phyloP scores from a whole-genome alignment of 108 stramenopile species.

The Cyclotella cryptica region DNA sequence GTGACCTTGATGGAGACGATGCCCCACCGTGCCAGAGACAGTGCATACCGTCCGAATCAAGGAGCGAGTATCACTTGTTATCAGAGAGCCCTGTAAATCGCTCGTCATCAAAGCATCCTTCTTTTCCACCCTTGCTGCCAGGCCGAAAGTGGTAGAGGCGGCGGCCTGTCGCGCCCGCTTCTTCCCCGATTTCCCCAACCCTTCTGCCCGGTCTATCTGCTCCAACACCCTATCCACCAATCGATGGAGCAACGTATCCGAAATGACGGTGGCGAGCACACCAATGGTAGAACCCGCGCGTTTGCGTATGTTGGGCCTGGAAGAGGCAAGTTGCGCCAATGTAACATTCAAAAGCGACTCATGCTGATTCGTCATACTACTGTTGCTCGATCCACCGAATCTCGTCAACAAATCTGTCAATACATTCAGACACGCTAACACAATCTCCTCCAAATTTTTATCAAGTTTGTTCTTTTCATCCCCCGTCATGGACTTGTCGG shows the following conservation, averaged over 20 bases:
- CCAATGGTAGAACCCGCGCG: conserved; percentile 93
- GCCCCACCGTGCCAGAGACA: conserved; percentile 78
- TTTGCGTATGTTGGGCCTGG: conserved; percentile 83
- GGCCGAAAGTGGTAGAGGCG: conserved; percentile 15
- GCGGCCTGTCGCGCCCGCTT: conserved; percentile 47
- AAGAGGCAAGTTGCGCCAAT: conserved; percentile 68
- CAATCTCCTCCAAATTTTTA: conserved; percentile 69
- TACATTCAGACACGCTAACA: conserved; percentile 87
- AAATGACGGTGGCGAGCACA: conserved; percentile 83
- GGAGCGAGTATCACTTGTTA: conserved; percentile 64
- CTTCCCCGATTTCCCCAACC: conserved; percentile 45
- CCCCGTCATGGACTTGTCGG: background rate
- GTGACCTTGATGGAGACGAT: conserved; percentile 86
- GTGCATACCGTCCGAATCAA: conserved; percentile 94
- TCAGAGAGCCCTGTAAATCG: conserved; percentile 19
- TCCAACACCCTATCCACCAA: conserved; percentile 82
- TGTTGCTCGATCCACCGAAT: conserved; percentile 77
- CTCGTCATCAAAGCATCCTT: conserved; percentile 12
- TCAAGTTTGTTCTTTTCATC: conserved; percentile 22
- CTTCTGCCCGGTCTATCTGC: conserved; percentile 72
- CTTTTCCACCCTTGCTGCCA: conserved; percentile 14
- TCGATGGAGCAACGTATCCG: conserved; percentile 77
- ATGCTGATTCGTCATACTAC: conserved; percentile 76
- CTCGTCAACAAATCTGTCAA: conserved; percentile 90
- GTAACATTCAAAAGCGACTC: conserved; percentile 80